Evolutionary conservation across 2,329 filamentous ascomycete species (phyloP).

Genomic region (Aspergillus nomiae): DNA sequence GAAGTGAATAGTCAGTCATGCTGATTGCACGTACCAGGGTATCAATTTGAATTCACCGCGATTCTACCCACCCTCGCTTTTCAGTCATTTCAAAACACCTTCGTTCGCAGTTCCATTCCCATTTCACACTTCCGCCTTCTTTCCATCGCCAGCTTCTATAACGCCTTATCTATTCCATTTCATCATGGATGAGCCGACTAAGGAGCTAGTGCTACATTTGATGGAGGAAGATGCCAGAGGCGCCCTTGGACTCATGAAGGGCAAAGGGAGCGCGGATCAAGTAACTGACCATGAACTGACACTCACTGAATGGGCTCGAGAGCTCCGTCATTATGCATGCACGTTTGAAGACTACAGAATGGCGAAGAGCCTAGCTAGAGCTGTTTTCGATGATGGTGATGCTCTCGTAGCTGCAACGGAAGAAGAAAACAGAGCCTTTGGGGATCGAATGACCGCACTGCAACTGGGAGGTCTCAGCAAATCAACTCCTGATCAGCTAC

Average conservation of each 20-base stretch:
- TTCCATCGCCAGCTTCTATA: too few species aligned
- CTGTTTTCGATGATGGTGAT: constrained; percentile 9
- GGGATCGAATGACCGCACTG: constrained; percentile 5
- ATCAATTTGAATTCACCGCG: not conserved
- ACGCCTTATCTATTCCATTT: not conserved
- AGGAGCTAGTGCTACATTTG: constrained; percentile 5
- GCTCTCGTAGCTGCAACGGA: constrained; percentile 6
- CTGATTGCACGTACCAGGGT: not conserved
- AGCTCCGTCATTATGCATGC: not conserved
- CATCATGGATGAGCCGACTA: constrained; percentile 6
- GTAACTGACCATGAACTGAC: not conserved
- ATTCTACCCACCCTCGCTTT: not conserved
- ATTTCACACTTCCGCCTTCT: not conserved
- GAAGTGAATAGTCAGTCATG: not conserved
- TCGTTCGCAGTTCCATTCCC: not conserved
- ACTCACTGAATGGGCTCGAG: not conserved
- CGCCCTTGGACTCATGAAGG: not conserved
- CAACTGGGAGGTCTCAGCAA: not conserved
- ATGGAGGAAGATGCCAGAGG: constrained; percentile 3
- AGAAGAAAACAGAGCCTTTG: constrained; percentile 10
- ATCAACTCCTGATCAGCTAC: not conserved
- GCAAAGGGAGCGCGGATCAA: not conserved
- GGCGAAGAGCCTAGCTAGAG: not conserved
- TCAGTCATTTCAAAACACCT: not conserved
- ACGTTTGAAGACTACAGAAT: constrained; percentile 2